phyloP scores from a whole-genome alignment of 1,284 basidiomycete genomes.

The Austroboletus rostrupii region DNA sequence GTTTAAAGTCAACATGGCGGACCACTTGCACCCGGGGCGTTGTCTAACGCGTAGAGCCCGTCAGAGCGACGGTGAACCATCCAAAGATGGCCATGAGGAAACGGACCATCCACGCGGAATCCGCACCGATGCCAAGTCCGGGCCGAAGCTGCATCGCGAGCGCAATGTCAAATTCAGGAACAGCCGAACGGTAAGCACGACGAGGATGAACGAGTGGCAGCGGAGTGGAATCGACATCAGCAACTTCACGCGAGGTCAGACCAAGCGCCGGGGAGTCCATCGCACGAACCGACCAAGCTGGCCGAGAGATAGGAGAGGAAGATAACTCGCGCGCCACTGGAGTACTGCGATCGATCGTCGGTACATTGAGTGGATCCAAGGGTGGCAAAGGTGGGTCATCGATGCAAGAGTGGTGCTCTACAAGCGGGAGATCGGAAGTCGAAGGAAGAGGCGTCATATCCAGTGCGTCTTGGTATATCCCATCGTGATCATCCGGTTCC shows the following conservation, averaged over 20 bases:
- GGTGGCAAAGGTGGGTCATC: slow-evolving; percentile 11
- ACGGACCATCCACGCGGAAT: slow-evolving; percentile 73
- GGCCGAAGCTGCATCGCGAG: slow-evolving; percentile 74
- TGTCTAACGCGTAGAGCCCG: slow-evolving; percentile 19
- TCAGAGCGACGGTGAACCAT: slow-evolving; percentile 55
- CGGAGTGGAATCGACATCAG: slow-evolving; percentile 1
- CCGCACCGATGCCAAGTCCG: slow-evolving; percentile 61
- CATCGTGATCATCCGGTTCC: slow-evolving; percentile 28
- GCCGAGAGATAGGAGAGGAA: slow-evolving; percentile 27
- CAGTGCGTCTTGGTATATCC: slow-evolving; percentile 38
- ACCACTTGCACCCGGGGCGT: background rate
- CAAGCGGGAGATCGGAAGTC: slow-evolving; percentile 18
- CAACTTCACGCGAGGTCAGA: slow-evolving; percentile 9
- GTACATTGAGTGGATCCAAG: slow-evolving; percentile 6
- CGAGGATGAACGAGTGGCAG: slow-evolving; percentile 20
- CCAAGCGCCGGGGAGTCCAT: slow-evolving; percentile 30
- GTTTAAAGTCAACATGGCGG: background rate
- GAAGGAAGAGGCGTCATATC: slow-evolving; percentile 24
- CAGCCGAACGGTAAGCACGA: slow-evolving; percentile 34
- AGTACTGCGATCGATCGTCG: slow-evolving; percentile 13
- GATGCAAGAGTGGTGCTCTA: slow-evolving; percentile 9
- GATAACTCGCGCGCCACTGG: slow-evolving; percentile 31
- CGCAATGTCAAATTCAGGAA: slow-evolving; percentile 58
- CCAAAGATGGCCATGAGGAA: slow-evolving; percentile 77
- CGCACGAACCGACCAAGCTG: slow-evolving; percentile 41